phyloP scores from a whole-genome alignment of 176 grass and related monocot species.

The Ampelocalamus luodianensis region DNA sequence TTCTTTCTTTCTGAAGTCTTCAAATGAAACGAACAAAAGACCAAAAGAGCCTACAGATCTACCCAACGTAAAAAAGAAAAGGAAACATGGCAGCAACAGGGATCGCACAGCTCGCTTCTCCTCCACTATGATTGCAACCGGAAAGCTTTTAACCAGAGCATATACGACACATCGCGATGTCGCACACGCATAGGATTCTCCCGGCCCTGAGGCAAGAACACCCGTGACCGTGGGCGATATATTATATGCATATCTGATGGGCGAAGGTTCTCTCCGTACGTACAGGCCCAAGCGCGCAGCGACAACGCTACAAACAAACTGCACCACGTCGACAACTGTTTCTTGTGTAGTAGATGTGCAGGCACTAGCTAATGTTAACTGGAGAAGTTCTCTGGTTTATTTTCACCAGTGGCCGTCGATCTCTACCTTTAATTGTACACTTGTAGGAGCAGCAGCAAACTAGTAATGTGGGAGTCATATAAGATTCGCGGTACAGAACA shows the following conservation, averaged over 20 bases:
- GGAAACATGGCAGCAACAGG: background rate
- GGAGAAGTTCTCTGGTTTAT: background rate
- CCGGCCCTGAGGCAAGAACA: background rate
- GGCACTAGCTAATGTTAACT: background rate
- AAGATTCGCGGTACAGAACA: background rate
- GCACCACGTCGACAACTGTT: background rate
- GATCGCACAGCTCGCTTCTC: background rate
- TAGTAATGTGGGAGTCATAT: background rate
- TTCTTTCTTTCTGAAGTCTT: background rate
- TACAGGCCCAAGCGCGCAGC: background rate
- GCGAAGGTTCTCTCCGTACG: background rate
- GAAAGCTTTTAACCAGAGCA: too few species aligned
- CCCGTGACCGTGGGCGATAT: constrained; percentile 7
- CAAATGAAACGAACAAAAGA: background rate
- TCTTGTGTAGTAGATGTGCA: background rate
- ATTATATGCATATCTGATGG: background rate
- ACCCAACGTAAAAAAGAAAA: background rate
- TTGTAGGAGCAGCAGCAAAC: background rate
- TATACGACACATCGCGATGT: too few species aligned
- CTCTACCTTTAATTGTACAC: background rate
- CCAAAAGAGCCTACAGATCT: background rate
- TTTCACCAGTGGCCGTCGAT: background rate
- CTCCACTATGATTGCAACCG: background rate
- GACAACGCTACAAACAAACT: background rate
- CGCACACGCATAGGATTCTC: background rate